Base-by-base conservation (phyloP, 148 eudicot genomes). In the Rhododendron molle region DNA sequence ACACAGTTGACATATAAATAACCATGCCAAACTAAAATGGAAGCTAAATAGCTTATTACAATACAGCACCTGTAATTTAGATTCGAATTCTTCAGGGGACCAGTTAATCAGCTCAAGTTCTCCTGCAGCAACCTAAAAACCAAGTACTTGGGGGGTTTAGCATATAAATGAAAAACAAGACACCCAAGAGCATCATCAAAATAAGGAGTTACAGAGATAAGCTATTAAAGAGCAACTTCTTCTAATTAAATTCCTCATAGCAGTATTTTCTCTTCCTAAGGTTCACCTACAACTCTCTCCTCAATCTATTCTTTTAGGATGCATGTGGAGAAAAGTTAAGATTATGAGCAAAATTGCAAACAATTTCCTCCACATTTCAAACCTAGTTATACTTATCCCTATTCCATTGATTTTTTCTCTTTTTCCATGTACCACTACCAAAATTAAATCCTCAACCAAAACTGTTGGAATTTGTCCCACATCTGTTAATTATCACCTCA, bases 21-120 rank as follows among this genome's bases (percentile, higher is more conserved):
- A 46, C 56, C 11, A 50, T 26, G n/a, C 40, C 14, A 80, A 36
- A 21, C 21, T 76, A 38, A 40, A 47, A 40, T 28, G 12, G 18
- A 36, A 50, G 14, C 40, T 26, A 32, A 32, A 77, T 40, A 60
- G 40, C 32, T 52, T 9, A 65, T 67, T 20, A 30, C 40, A 47
- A 44, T 20, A 13, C 54, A 90, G 87, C 78, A 93, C 99, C 98
- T 93, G 98, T 86, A 97, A 85, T 91, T 97, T 97, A 86, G 96
- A 89, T 89, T 97, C 98, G 80, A 97, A 94, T 85, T 97, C 99
- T 87, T 93, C 95, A 12, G 99, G 98, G 73, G 98, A 91, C 95
- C 97, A 94, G 84, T 92, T 91, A 87, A 90, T 90, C 81, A 95
- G 88, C 86, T 97, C 99, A 79, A 95, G 94, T 90, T 97, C 99